These are phyloP conservation scores for Digitaria exilis DNA, from an alignment of 202 grass and related monocot species.

Conservation along the genomic window DNA sequence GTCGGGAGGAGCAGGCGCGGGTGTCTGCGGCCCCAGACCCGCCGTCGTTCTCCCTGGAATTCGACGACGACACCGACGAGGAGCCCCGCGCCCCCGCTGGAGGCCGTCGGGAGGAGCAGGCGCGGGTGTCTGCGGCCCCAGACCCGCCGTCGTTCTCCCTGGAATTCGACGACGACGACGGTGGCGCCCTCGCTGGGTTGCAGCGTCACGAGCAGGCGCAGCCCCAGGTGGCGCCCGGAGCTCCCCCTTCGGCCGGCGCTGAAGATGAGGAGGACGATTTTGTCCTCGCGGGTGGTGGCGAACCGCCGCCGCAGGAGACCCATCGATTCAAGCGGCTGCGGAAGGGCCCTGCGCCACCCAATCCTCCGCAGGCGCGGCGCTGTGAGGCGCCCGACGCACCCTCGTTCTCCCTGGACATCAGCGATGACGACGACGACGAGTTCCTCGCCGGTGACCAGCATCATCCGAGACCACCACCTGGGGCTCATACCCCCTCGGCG, in stretches of 20 bases:
- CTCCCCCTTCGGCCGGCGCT: conserved; percentile 46
- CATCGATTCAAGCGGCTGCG: conserved; percentile 28
- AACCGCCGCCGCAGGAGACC: neutral
- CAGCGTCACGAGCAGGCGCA: conserved; percentile 4
- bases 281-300: neutral
- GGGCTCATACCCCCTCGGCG: conserved; percentile 26
- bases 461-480: conserved; percentile 6
- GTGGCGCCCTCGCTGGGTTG: neutral
- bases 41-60: conserved; percentile 78
- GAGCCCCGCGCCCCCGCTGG: neutral
- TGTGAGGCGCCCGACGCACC: conserved; percentile 21
- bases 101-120: neutral
- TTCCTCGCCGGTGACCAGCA: neutral
- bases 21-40: conserved; percentile 39
- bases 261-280: conserved; percentile 41
- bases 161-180: conserved; percentile 48
- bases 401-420: conserved; percentile 35
- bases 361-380: neutral
- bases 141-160: conserved; percentile 74
- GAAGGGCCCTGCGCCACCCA: conserved; percentile 43
- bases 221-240: conserved; percentile 14
- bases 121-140: conserved; percentile 31
- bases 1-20: neutral
- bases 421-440: conserved; percentile 47
- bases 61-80: conserved; percentile 22